Evolutionary conservation across 1,284 basidiomycete genomes (phyloP).

Genomic region (Irpex sp.): DNA sequence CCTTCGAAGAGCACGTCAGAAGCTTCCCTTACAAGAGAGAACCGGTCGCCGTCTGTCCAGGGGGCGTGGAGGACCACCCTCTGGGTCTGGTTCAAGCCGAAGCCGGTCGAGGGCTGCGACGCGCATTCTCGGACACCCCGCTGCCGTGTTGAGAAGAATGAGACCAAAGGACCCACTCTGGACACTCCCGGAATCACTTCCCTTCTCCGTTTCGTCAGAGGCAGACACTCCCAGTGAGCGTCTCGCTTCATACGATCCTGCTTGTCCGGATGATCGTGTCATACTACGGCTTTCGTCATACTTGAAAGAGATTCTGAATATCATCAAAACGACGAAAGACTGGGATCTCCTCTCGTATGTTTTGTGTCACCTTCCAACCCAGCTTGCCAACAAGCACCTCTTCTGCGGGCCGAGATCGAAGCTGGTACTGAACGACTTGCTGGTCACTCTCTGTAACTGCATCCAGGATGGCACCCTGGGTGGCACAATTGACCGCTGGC

Average conservation of each 20-base stretch:
- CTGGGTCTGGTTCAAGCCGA: slow-evolving; percentile 52
- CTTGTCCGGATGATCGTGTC: slow-evolving; percentile 40
- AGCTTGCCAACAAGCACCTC: slow-evolving; percentile 94
- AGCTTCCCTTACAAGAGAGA: slow-evolving; percentile 44
- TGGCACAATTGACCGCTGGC: slow-evolving; percentile 59
- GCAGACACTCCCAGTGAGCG: slow-evolving; percentile 71
- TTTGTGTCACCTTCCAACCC: slow-evolving; percentile 87
- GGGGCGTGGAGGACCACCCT: slow-evolving; percentile 46
- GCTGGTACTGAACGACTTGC: slow-evolving; percentile 59
- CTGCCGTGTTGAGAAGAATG: slow-evolving; percentile 17
- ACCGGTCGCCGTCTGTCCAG: slow-evolving; percentile 54
- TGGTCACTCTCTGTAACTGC: slow-evolving; percentile 68
- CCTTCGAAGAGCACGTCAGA: slow-evolving; percentile 44
- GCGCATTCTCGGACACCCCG: slow-evolving; percentile 24
- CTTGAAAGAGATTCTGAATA: slow-evolving; percentile 59
- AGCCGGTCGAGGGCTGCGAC: slow-evolving; percentile 64
- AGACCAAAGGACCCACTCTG: slow-evolving; percentile 62
- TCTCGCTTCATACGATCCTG: slow-evolving; percentile 72
- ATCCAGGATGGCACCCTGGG: slow-evolving; percentile 63
- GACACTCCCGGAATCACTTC: slow-evolving; percentile 73
- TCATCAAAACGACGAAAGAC: slow-evolving; percentile 76
- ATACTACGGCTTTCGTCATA: slow-evolving; percentile 84
- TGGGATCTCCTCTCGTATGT: slow-evolving; percentile 97
- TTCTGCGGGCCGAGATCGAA: slow-evolving; percentile 89
- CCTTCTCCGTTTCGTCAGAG: slow-evolving; percentile 59